Base-by-base conservation (phyloP, 495 filamentous ascomycete species). In the Parathielavia appendiculata region DNA sequence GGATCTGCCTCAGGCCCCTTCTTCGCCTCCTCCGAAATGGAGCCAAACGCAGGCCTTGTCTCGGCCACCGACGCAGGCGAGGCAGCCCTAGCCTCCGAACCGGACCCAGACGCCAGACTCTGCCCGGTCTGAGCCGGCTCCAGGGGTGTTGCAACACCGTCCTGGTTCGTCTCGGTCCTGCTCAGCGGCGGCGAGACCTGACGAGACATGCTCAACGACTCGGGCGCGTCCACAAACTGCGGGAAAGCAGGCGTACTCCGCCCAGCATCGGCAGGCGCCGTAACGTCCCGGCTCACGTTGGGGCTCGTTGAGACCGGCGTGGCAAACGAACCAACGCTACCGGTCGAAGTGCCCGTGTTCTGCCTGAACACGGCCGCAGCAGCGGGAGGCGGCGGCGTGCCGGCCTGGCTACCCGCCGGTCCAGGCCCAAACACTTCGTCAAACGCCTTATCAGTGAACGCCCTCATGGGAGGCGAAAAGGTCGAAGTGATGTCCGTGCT, bases 361-460 rank as follows among this genome's bases (percentile, higher is more conserved):
- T 89, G 86, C 57, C 81, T 80, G 76, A 91, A 92, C 9, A 89
- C 83, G 30, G 85, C 83, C 34, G 79, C 78, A 1, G 83, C 82
- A 4, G 83, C 79, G 12, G 81, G 74, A 22, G 79, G 78, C 57
- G 64, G 73, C 55, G 84, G 74, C 5, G 76, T 73, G 66, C 68
- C 62, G 16, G 70, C 64, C 44, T 72, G 66, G 60, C 64, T 66
- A 30, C 57, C 39, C 10, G 46, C 49, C 11, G 64, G 41, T 1
- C 47, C 76, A 40, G 88, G 88, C 2, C 92, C 91, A 69, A 96
- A 97, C 34, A 97, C 84, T 70, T 88, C 91, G 63, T 96, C 91
- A 70, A 96, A 93, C 20, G 84, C 83, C 65, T 83, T 83, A 51
- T 90, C 85, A 39, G 64, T 72, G 51, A 74, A 75, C 7, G 70